Conservation (phyloP, 495 filamentous ascomycete genomes). For the Cercophora samala region DNA sequence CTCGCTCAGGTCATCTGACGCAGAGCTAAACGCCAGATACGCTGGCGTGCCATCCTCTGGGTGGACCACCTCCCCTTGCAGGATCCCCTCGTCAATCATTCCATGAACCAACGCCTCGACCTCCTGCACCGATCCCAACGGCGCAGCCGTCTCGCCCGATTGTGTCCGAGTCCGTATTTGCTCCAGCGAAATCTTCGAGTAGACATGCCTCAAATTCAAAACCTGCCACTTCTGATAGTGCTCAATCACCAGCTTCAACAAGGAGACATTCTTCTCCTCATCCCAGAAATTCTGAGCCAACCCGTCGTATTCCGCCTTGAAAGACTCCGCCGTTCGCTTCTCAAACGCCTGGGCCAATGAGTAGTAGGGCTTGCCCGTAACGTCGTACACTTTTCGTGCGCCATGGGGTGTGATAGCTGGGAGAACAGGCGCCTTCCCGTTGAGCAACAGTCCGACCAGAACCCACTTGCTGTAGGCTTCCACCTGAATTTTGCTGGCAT, state of each 20-base stretch:
- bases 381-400: conserved; percentile 56
- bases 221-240: conserved; percentile 52
- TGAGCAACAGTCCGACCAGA: conserved; percentile 67
- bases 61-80: conserved; percentile 53
- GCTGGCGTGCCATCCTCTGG: conserved; percentile 37
- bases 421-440: conserved; percentile 58
- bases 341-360: conserved; percentile 66
- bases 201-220: conserved; percentile 42
- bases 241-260: conserved; percentile 47
- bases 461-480: conserved; percentile 95
- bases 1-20: conserved; percentile 43
- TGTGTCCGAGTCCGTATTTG: conserved; percentile 48
- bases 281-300: conserved; percentile 55
- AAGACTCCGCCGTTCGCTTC: conserved; percentile 49
- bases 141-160: conserved; percentile 46
- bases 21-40: conserved; percentile 40
- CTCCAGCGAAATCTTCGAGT: conserved; percentile 50
- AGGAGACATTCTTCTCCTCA: conserved; percentile 49
- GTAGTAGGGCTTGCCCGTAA: conserved; percentile 66
- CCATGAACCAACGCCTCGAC: conserved; percentile 46
- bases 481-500: conserved; percentile 70
- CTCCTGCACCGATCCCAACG: conserved; percentile 50
- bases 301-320: conserved; percentile 58
- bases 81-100: conserved; percentile 56
- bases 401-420: conserved; percentile 37